A percentile compares a stretch with the other conserved stretches of the same genome.
Conservation (phyloP, 345 rosid genomes). For the Gossypium raimondii region DNA sequence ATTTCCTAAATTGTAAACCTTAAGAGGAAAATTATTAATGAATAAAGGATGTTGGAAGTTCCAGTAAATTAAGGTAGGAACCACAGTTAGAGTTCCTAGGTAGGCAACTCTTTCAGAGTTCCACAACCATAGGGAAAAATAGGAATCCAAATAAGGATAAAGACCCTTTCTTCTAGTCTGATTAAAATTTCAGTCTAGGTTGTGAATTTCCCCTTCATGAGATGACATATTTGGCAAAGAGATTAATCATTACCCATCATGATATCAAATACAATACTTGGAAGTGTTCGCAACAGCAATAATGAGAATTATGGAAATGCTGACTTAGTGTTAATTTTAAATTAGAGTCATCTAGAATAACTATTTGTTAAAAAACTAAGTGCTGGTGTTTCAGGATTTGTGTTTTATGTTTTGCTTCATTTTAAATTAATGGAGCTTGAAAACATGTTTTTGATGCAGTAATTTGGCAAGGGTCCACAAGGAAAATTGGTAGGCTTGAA, state of each 20-base stretch:
- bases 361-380: not conserved
- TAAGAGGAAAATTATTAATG: too few relatives aligned
- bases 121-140: too few relatives aligned
- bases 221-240: not conserved
- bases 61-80: too few relatives aligned
- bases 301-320: not conserved
- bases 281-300: not conserved
- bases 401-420: not conserved
- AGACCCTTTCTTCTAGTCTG: too few relatives aligned
- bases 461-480: not conserved
- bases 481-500: not conserved
- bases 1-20: too few relatives aligned
- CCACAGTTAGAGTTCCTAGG: too few relatives aligned
- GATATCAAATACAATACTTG: not conserved
- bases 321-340: not conserved
- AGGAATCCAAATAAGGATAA: too few relatives aligned
- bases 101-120: too few relatives aligned
- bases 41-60: too few relatives aligned
- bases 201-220: not conserved
- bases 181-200: not conserved
- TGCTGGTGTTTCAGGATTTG: not conserved
- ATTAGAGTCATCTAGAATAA: not conserved
- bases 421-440: not conserved
- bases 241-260: not conserved
- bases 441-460: not conserved